Evolutionary conservation across 345 rosid genomes (phyloP).

Genomic region (Iberis pinnata): DNA sequence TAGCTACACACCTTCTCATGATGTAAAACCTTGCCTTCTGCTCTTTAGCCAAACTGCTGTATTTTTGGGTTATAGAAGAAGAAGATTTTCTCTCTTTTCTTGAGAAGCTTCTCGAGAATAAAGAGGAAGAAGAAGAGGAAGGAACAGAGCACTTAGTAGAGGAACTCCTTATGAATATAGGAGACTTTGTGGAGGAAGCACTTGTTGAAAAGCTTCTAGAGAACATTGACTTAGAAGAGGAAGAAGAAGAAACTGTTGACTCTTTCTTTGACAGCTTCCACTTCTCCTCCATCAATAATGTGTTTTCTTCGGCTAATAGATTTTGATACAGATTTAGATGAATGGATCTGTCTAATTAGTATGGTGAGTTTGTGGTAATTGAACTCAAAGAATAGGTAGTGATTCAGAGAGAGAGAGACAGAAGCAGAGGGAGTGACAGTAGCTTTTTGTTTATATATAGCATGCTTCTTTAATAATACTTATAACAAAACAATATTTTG

Average conservation of each 20-base stretch:
- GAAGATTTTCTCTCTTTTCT: slow-evolving; percentile 44
- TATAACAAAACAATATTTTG: too few relatives aligned
- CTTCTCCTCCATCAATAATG: slow-evolving; percentile 62
- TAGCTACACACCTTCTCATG: slow-evolving; percentile 95
- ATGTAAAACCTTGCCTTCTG: slow-evolving; percentile 93
- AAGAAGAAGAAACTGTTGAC: slow-evolving; percentile 31
- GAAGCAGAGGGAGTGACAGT: slow-evolving; percentile 21
- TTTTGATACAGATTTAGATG: slow-evolving; percentile 13
- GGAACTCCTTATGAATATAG: slow-evolving; percentile 44
- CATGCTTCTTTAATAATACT: slow-evolving; percentile 12
- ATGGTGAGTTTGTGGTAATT: slow-evolving; percentile 21
- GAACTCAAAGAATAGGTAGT: slow-evolving; percentile 19
- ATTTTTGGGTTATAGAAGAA: slow-evolving; percentile 56
- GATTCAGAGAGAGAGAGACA: neutral
- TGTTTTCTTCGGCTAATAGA: slow-evolving; percentile 1
- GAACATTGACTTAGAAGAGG: slow-evolving; percentile 44
- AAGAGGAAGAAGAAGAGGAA: slow-evolving; percentile 39
- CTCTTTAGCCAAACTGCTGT: slow-evolving; percentile 85
- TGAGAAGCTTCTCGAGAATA: slow-evolving; percentile 48
- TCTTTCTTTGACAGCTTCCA: slow-evolving; percentile 64
- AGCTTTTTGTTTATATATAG: slow-evolving; percentile 22
- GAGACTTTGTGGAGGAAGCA: slow-evolving; percentile 55
- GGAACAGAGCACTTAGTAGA: slow-evolving; percentile 43
- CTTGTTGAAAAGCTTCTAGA: slow-evolving; percentile 66
- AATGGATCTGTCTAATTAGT: slow-evolving; percentile 6